Evolutionary conservation across 257 asterid genomes (phyloP).

Genomic region (Striga asiatica): DNA sequence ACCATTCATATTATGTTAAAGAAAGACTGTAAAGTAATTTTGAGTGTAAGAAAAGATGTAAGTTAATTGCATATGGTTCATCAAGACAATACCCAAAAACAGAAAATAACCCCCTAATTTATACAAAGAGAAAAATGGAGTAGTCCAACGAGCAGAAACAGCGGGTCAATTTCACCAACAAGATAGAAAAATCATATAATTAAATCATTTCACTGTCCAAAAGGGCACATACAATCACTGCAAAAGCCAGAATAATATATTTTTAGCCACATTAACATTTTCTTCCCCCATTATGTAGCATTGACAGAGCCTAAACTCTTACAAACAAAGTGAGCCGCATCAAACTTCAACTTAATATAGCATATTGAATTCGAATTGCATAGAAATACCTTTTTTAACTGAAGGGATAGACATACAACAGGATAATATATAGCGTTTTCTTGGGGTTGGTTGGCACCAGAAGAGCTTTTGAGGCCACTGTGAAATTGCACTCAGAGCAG

Average conservation of each 20-base stretch:
- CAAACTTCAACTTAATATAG: not conserved
- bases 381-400: slow-evolving; percentile 35
- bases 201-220: not conserved
- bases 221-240: not conserved
- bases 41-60: not conserved
- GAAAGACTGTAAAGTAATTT: not conserved
- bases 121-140: not conserved
- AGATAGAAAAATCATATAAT: slow-evolving; percentile 1
- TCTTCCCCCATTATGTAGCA: not conserved
- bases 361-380: not conserved
- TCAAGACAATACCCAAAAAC: not conserved
- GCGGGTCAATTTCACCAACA: not conserved
- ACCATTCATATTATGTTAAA: no score
- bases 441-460: slow-evolving; percentile 27
- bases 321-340: not conserved
- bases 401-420: slow-evolving; percentile 39
- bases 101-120: not conserved
- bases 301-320: not conserved
- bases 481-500: slow-evolving; percentile 44
- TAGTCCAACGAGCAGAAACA: not conserved
- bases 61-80: not conserved
- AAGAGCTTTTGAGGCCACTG: slow-evolving; percentile 34
- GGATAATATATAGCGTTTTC: slow-evolving; percentile 34
- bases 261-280: not conserved
- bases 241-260: not conserved